These are phyloP conservation scores for Beta vulgaris DNA, from an alignment of 148 eudicot genomes.

Conservation along the genomic window DNA sequence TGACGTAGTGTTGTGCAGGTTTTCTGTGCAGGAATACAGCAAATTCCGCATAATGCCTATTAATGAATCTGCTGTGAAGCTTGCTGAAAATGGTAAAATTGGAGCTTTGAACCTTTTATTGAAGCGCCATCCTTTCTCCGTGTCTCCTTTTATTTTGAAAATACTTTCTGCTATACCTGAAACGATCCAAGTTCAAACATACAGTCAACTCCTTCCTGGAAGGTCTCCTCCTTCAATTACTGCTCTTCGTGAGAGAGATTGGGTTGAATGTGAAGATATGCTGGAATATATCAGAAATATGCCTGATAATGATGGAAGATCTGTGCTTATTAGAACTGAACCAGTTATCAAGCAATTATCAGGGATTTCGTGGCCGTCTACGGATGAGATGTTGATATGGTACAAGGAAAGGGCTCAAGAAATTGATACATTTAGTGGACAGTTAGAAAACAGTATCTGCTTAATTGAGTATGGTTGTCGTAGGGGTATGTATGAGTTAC, in stretches of 20 bases:
- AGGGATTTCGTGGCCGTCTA: conserved; percentile 77
- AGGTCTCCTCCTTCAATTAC: conserved; percentile 64
- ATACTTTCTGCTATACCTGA: conserved; percentile 89
- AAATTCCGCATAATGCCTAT: conserved; percentile 70
- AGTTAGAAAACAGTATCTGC: conserved; percentile 70
- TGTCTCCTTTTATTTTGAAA: conserved; percentile 64
- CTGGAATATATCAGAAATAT: conserved; percentile 38
- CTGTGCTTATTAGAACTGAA: conserved; percentile 62
- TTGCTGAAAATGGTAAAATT: conserved; percentile 93
- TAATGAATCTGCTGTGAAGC: conserved; percentile 65
- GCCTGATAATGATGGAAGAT: conserved; percentile 42
- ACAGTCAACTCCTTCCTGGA: conserved; percentile 94
- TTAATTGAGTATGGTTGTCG: conserved; percentile 77
- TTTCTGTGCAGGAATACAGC: conserved; percentile 77
- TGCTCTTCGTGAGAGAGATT: conserved; percentile 72
- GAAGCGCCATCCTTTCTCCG: conserved; percentile 90
- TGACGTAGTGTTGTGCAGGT: conserved; percentile 67
- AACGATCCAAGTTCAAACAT: conserved; percentile 84
- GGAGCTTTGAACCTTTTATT: conserved; percentile 93
- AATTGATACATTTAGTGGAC: conserved; percentile 89
- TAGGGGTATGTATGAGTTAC: conserved; percentile 69
- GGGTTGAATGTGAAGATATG: conserved; percentile 95
- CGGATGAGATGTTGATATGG: conserved; percentile 61
- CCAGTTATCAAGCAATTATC: conserved; percentile 49
- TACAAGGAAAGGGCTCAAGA: conserved; percentile 84